Evolutionary conservation across 2,329 filamentous ascomycete genomes (phyloP), one percentile per base, ranked within the genome.

Genomic region (Fusarium tjaetaba): DNA sequence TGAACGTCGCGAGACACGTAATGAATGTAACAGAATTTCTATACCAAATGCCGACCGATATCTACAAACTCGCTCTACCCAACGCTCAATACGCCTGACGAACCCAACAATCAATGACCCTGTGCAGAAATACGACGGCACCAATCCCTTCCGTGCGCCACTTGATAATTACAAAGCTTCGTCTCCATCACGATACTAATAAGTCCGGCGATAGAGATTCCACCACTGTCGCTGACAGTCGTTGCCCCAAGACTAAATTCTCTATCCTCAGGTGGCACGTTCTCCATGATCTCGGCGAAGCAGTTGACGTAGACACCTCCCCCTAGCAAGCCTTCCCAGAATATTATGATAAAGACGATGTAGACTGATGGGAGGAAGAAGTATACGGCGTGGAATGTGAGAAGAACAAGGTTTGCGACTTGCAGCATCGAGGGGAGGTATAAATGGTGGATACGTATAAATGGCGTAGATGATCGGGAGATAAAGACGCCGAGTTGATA

Each of bases 401-500:
- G 87, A 1, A 97, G 70, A 8, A 86, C 80, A 6, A 98, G 86
- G 77, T 98, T 99, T 66, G 86, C 86, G 5, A 96, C 85, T 81
- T 98, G 96, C 1, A 99, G 87, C 15, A 96, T 81, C 0, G 94
- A 94, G 0, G 95, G 95, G 0, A 94, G 76, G 79, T 98, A 98
- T 4, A 98, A 88, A 55, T 90, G 86, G 76, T 93, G 93, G 46
- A 98, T 88, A 34, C 95, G 92, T 75, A 97, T 80, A 81, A 97
- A 97, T 0, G 96, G 94, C 2, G 94, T 95, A 0, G 94, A 97
- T 1, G 95, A 97, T 22, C 96, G 92, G 2, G 96, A 97, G 76
- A 98, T 89, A 84, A 98, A 98, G 72, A 98, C 96, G 62, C 96
- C 96, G 6, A 95, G 86, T 85, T 99, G 96, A 82, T 99, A 98